Evolutionary conservation across 2,329 filamentous ascomycete species (phyloP).

Genomic region (Nothophaeocryptopus gaeumannii): DNA sequence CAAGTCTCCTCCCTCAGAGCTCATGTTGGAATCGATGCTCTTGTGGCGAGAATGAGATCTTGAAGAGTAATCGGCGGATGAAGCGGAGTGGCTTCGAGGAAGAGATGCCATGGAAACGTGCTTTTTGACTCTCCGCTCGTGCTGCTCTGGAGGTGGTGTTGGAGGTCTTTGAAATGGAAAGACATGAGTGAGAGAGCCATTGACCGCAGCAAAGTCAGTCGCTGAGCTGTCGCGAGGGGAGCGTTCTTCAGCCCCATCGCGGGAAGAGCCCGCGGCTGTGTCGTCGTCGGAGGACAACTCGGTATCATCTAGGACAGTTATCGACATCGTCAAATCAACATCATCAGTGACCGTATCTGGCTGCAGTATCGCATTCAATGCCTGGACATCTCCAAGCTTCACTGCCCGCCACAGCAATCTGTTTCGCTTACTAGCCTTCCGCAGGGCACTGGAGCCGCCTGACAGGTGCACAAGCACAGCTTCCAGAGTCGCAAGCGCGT

Average conservation of each 20-base stretch:
- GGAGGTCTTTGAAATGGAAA: conserved; percentile 78
- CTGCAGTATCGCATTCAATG: conserved; percentile 76
- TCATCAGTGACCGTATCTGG: conserved; percentile 41
- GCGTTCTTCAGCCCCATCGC: background rate
- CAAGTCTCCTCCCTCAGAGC: conserved; percentile 74
- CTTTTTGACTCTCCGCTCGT: conserved; percentile 63
- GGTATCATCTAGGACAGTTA: conserved; percentile 16
- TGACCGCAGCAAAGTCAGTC: conserved; percentile 33
- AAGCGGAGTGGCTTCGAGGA: conserved; percentile 74
- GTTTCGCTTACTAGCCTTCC: conserved; percentile 82
- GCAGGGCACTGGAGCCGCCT: conserved; percentile 74
- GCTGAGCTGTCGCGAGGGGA: background rate
- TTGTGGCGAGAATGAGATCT: conserved; percentile 70
- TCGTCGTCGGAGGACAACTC: conserved; percentile 25
- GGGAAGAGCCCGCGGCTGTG: conserved; percentile 9
- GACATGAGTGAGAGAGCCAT: conserved; percentile 68
- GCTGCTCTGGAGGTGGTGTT: conserved; percentile 44
- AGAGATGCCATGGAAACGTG: conserved; percentile 78
- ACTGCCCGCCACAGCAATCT: conserved; percentile 83
- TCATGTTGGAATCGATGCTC: conserved; percentile 68
- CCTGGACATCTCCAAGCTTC: conserved; percentile 70
- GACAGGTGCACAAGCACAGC: conserved; percentile 86
- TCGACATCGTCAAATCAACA: conserved; percentile 7
- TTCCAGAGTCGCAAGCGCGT: conserved; percentile 92
- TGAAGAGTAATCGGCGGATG: conserved; percentile 68